Percentiles rank a stretch among this genome's conserved stretches.
Evolutionary conservation across 2,329 filamentous ascomycete species (phyloP).

Genomic region (Calonectria pauciramosa): DNA sequence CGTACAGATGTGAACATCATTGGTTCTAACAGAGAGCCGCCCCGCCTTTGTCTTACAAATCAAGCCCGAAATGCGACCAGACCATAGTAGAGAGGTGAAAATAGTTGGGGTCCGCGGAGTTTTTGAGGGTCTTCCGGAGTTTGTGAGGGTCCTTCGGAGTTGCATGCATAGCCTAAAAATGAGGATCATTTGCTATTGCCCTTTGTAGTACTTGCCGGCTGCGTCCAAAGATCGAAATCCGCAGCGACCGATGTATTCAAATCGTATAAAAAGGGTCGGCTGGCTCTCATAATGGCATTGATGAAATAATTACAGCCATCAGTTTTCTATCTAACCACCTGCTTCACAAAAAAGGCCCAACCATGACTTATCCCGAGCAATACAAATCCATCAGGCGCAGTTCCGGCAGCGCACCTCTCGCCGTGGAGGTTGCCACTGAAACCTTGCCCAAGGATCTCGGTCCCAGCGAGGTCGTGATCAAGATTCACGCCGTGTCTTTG

Average conservation of each 20-base stretch:
- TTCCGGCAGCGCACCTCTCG: not conserved
- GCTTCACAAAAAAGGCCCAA: not conserved
- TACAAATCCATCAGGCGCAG: constrained; percentile 1
- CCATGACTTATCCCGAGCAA: not conserved
- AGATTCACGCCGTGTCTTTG: constrained; percentile 36
- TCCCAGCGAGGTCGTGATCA: constrained; percentile 31
- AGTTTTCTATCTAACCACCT: no score
- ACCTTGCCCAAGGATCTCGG: constrained; percentile 14
- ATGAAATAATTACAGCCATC: not conserved
- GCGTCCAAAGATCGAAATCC: no score
- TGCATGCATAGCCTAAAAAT: not conserved
- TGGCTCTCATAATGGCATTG: not conserved
- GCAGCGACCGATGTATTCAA: not conserved
- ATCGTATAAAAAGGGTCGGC: not conserved
- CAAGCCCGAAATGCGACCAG: not conserved
- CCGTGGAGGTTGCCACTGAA: not conserved
- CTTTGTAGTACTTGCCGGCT: not conserved
- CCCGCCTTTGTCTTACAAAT: not conserved
- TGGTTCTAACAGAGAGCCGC: not conserved
- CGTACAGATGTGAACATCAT: not conserved
- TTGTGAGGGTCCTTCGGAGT: not conserved
- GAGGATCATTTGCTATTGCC: not conserved
- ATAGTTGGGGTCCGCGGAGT: not conserved
- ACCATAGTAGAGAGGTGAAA: not conserved
- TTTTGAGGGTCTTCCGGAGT: not conserved